phyloP scores from a whole-genome alignment of 257 asterid genomes.

The Fraxinus pennsylvanica region DNA sequence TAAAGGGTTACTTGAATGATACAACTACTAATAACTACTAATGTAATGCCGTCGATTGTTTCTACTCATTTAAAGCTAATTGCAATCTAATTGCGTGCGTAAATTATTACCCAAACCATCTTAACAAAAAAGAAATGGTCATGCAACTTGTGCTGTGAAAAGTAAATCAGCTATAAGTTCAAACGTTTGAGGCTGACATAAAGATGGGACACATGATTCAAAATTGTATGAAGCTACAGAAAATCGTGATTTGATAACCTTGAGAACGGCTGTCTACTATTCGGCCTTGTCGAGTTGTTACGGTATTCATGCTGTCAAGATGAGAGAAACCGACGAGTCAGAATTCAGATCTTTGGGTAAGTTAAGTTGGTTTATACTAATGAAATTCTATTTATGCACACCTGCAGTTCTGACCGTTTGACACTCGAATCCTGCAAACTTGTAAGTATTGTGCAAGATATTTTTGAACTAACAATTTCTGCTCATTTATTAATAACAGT shows the following conservation, averaged over 20 bases:
- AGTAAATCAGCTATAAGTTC: neutral
- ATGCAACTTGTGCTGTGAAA: neutral
- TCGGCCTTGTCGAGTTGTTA: neutral
- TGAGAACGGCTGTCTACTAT: too few relatives aligned
- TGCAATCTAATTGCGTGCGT: conserved; percentile 3
- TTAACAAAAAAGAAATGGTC: neutral
- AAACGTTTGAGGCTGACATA: neutral
- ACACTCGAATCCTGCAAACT: too few relatives aligned
- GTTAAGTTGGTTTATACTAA: neutral
- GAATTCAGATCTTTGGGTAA: conserved; percentile 22
- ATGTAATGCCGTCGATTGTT: neutral
- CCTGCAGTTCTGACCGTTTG: neutral
- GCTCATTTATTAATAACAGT: conserved; percentile 9
- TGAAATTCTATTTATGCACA: too few relatives aligned
- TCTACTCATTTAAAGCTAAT: conserved; percentile 22
- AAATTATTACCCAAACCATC: neutral
- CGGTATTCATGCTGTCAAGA: neutral
- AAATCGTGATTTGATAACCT: too few relatives aligned
- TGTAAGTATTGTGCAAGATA: too few relatives aligned
- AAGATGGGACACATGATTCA: neutral
- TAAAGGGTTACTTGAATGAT: conserved; percentile 5
- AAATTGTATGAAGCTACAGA: neutral
- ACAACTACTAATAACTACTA: neutral
- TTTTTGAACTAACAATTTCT: neutral
- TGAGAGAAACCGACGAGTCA: conserved; percentile 28